phyloP scores from a whole-genome alignment of 768 basidiomycete genomes.

The Lentinus brumalis region DNA sequence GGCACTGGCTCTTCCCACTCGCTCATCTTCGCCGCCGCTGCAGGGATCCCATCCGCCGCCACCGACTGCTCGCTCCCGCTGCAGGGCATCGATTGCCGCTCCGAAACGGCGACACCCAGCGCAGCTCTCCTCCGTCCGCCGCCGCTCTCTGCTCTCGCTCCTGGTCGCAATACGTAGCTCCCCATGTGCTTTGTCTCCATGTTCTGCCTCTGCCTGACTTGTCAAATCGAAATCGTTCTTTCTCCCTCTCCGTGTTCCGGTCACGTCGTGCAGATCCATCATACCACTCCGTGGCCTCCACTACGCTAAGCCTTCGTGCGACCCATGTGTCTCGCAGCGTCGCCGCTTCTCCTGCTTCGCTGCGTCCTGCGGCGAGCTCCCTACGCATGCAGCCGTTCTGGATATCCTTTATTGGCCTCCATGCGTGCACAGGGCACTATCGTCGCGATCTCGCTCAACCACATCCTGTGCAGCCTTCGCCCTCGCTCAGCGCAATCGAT shows the following conservation, averaged over 20 bases:
- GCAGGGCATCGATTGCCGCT: not conserved
- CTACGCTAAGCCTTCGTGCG: not conserved
- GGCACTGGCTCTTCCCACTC: slow-evolving; percentile 1
- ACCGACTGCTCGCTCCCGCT: not conserved
- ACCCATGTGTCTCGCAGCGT: not conserved
- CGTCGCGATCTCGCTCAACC: not conserved
- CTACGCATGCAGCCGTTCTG: not conserved
- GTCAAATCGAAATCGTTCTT: not conserved
- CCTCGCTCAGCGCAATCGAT: not conserved
- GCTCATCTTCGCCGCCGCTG: not conserved
- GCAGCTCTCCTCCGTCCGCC: too few relatives aligned
- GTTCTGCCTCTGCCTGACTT: not conserved
- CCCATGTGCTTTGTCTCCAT: not conserved
- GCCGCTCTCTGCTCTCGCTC: not conserved
- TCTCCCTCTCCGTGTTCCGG: not conserved
- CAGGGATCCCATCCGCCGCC: not conserved
- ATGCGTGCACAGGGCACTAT: too few relatives aligned
- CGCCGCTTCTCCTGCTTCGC: too few relatives aligned
- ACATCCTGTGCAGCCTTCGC: not conserved
- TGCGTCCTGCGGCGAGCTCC: not conserved
- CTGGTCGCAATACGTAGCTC: not conserved
- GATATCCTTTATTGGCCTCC: not conserved
- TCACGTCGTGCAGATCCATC: not conserved
- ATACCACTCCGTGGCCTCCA: not conserved
- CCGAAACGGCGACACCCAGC: too few relatives aligned